A percentile compares a stretch with the other conserved stretches of the same genome.
Conservation (phyloP, 768 basidiomycete genomes). For the Tulasnella calospora region DNA sequence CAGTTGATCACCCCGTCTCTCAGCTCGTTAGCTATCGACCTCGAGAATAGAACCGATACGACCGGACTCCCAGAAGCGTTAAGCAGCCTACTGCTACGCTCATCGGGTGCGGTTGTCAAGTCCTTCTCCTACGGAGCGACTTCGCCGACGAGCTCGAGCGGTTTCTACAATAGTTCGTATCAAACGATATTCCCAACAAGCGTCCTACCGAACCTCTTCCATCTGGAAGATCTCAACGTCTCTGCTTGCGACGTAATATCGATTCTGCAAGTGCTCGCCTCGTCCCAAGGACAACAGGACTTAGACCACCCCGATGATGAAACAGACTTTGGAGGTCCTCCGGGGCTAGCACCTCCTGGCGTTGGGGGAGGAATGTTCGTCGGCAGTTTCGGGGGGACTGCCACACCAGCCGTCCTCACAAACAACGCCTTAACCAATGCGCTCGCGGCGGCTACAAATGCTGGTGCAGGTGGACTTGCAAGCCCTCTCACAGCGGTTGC, state of each 20-base stretch:
- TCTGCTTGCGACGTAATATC: constrained; percentile 64
- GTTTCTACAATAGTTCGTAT: constrained; percentile 44
- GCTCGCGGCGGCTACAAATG: neutral
- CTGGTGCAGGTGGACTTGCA: neutral
- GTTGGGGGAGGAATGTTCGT: neutral
- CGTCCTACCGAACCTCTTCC: constrained; percentile 56
- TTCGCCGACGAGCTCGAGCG: neutral
- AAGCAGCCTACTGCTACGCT: constrained; percentile 54
- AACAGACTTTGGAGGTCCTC: constrained; percentile 10
- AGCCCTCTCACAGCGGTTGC: neutral
- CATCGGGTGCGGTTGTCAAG: constrained; percentile 52
- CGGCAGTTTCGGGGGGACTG: neutral
- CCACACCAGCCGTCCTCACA: neutral
- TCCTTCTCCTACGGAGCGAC: constrained; percentile 48
- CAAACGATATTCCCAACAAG: constrained; percentile 52
- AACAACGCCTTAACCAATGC: neutral
- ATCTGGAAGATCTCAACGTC: constrained; percentile 56
- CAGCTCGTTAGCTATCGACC: constrained; percentile 57
- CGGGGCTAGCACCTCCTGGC: constrained; percentile 5
- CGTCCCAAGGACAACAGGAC: constrained; percentile 17
- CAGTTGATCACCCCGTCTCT: constrained; percentile 55
- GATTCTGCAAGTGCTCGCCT: constrained; percentile 52
- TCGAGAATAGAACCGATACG: constrained; percentile 52
- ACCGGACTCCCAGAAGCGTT: constrained; percentile 72
- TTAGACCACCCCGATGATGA: constrained; percentile 19